phyloP scores from a whole-genome alignment of 2,329 filamentous ascomycete species.

The Trichoderma semiorbis region DNA sequence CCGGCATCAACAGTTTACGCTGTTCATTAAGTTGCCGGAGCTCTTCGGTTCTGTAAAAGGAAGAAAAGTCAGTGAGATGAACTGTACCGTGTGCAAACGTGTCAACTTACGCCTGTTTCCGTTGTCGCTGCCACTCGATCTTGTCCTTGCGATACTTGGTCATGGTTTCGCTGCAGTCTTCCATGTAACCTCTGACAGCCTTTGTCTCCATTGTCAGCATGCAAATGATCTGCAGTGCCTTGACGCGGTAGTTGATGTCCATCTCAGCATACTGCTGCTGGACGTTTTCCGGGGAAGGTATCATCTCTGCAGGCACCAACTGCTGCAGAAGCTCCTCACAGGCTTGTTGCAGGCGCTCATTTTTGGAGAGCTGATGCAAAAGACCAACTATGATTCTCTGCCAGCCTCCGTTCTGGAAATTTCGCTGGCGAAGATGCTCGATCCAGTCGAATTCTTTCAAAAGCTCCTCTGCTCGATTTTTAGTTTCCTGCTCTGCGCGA shows the following conservation, averaged over 20 bases:
- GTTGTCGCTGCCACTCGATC: conserved; percentile 82
- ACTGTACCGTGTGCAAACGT: background rate
- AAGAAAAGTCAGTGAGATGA: background rate
- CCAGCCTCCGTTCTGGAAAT: conserved; percentile 89
- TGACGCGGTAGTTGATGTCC: conserved; percentile 78
- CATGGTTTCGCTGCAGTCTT: conserved; percentile 91
- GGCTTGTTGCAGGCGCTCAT: conserved; percentile 61
- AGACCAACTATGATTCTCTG: conserved; percentile 84
- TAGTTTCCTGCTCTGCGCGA: conserved; percentile 46
- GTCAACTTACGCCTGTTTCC: conserved; percentile 58
- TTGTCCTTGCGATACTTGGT: conserved; percentile 93
- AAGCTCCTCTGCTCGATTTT: conserved; percentile 72
- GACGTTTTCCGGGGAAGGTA: conserved; percentile 73
- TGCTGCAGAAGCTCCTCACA: conserved; percentile 78
- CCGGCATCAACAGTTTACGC: conserved; percentile 67
- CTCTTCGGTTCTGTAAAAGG: conserved; percentile 58
- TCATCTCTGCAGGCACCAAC: conserved; percentile 73
- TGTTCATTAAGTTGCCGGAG: conserved; percentile 68
- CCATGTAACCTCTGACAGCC: conserved; percentile 81
- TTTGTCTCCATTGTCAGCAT: conserved; percentile 84
- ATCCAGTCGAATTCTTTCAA: conserved; percentile 77
- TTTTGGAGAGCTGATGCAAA: conserved; percentile 77
- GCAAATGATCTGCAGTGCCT: conserved; percentile 79
- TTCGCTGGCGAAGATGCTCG: conserved; percentile 74
- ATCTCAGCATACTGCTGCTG: conserved; percentile 68